Evolutionary conservation across 441 rosid species (phyloP).

Genomic region (Pelargonium cotyledonis): DNA sequence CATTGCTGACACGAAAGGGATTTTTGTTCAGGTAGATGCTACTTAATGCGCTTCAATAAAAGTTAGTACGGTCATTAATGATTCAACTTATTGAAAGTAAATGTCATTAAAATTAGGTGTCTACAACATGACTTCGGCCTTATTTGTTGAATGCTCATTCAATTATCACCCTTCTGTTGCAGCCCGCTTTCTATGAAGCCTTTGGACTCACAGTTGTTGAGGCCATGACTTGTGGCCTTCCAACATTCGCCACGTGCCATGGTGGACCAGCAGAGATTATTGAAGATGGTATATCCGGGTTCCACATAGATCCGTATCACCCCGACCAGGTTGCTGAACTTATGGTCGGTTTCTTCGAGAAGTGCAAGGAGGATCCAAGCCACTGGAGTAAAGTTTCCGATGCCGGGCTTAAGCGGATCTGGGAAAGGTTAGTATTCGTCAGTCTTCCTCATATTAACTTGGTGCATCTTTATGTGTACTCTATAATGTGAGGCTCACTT

Average conservation of each 20-base stretch:
- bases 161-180: too few relatives aligned
- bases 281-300: constrained; percentile 69
- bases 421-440: constrained; percentile 41
- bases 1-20: constrained; percentile 74
- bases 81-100: too few relatives aligned
- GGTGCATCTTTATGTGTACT: background rate
- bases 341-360: constrained; percentile 60
- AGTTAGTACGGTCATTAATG: too few relatives aligned
- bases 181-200: constrained; percentile 97
- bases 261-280: constrained; percentile 97
- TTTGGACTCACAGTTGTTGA: constrained; percentile 92
- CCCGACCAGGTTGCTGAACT: constrained; percentile 58
- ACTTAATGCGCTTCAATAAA: too few relatives aligned
- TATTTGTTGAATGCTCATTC: too few relatives aligned
- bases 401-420: constrained; percentile 66
- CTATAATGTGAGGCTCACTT: constrained; percentile 14
- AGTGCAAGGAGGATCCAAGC: constrained; percentile 61
- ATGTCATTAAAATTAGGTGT: too few relatives aligned
- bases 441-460: too few relatives aligned
- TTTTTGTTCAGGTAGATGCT: constrained; percentile 75
- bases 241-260: constrained; percentile 82
- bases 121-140: too few relatives aligned
- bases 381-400: constrained; percentile 71
- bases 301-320: constrained; percentile 88
- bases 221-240: constrained; percentile 95